A percentile compares a stretch with the other conserved stretches of the same genome.
Evolutionary conservation across 208 protist species (phyloP).

Genomic region (Acanthamoeba triangularis): DNA sequence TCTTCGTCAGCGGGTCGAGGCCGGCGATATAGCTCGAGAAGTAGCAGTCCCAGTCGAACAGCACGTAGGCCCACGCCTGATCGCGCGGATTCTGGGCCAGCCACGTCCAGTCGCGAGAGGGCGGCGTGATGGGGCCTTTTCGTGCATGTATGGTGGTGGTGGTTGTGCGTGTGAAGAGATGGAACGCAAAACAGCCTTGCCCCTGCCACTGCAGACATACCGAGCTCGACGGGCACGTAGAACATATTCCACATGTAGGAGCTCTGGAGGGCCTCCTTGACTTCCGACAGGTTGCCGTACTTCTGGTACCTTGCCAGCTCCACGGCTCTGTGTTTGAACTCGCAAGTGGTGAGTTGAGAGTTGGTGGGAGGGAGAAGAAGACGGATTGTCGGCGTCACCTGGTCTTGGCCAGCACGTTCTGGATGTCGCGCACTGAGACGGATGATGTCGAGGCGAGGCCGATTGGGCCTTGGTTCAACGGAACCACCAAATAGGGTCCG

Average conservation of each 20-base stretch:
- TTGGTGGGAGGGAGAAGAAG: too few species aligned
- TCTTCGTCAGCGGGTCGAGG: slow-evolving; percentile 40
- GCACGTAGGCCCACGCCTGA: background rate
- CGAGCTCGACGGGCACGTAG: background rate
- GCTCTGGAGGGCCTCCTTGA: background rate
- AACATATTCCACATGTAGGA: background rate
- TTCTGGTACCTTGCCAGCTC: background rate
- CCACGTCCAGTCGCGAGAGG: background rate
- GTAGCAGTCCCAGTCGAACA: slow-evolving; percentile 58
- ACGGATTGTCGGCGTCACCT: too few species aligned
- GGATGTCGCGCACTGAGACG: background rate
- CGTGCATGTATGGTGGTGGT: background rate
- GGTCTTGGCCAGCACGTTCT: background rate
- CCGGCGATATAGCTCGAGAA: slow-evolving; percentile 2
- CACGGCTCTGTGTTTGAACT: background rate
- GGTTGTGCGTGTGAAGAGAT: background rate
- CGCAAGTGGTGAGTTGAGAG: too few species aligned
- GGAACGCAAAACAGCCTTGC: too few species aligned
- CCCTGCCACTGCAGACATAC: background rate
- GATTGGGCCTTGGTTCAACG: background rate
- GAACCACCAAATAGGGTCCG: background rate
- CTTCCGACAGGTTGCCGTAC: background rate
- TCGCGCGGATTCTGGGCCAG: background rate
- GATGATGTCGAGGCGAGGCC: background rate
- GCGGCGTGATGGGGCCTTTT: background rate